Base-by-base conservation (phyloP, 2,329 filamentous ascomycete species). In the Claviceps capensis region DNA sequence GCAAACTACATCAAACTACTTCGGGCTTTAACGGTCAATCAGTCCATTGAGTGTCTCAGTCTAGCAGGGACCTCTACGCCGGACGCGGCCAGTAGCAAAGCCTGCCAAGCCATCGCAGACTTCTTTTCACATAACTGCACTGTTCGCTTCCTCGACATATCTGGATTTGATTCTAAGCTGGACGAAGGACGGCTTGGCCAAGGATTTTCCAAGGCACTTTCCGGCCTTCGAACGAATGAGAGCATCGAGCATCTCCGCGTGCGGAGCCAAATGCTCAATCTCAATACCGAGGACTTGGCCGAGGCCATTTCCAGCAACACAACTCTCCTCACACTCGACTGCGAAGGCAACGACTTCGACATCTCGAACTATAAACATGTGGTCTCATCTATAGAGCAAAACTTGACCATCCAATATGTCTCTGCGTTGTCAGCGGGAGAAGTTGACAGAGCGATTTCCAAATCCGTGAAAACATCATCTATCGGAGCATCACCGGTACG, bases 131-230 rank as follows among this genome's bases (percentile, higher is more conserved):
- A 66, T 26, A 81, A 80, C 60, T 61, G 64, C 7, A 73, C 71
- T 0, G 64, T 80, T 45, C 71, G 68, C n/a, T 78, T 69, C 52
- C 68, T 81, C 2, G 77, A 81, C 56, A 64, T 80, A 7, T 80
- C 77, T 0, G 77, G 77, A 2, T 79, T 74, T 58, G 73, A 72
- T 47, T 74, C 76, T 45, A 79, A 78, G 60, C 65, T 81, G 6
- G 77, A 81, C 56, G 77, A 81, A 55, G 73, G 75, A 0, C 73
- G 77, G 53, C 68, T 81, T 9, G 76, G 76, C 16, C 71, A 68
- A 53, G 74, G 75, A 8, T 75, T 79, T 53, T 76, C 74, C 0
- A 71, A 69, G 38, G 70, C 76, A 0, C 64, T 81, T 26, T 65
- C 66, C 19, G 74, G 74, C 22, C 66, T 78, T 36, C 68, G 67